A percentile compares a stretch with the other conserved stretches of the same genome.
These are phyloP conservation scores for Tetradesmus obliquus DNA, from an alignment of 139 green algal species.

Conservation along the genomic window DNA sequence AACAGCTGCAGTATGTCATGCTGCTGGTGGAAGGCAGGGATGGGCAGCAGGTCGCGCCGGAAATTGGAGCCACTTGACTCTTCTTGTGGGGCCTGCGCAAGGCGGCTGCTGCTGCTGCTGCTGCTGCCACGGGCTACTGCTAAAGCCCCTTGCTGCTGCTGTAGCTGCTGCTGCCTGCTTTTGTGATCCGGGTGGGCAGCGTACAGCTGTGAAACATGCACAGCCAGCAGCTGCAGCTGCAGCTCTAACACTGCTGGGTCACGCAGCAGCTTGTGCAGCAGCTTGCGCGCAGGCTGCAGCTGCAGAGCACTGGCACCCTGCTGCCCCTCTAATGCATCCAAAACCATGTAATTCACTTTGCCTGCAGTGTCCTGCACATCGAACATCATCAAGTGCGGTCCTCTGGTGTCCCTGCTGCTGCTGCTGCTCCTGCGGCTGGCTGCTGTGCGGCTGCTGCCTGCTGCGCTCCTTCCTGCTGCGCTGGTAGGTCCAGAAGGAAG, in stretches of 20 bases:
- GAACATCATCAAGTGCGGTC: too few relatives aligned
- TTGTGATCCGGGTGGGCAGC: neutral
- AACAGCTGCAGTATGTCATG: neutral
- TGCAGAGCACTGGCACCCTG: neutral
- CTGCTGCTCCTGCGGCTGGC: too few relatives aligned
- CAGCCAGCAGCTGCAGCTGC: neutral
- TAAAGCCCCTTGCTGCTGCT: neutral
- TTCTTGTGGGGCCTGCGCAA: too few relatives aligned
- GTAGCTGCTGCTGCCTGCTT: neutral
- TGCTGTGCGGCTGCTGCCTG: neutral
- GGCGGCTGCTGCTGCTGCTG: too few relatives aligned
- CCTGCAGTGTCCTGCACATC: too few relatives aligned
- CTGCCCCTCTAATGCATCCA: neutral
- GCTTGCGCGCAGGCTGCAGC: too few relatives aligned
- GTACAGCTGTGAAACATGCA: neutral
- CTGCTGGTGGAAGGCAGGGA: neutral
- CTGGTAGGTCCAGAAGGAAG: neutral
- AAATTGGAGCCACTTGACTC: too few relatives aligned
- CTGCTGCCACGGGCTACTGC: neutral
- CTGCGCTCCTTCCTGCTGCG: too few relatives aligned
- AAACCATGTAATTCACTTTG: neutral
- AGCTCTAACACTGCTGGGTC: neutral
- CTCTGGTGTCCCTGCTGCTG: neutral
- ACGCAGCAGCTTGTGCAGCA: neutral
- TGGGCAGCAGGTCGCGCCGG: neutral